Evolutionary conservation across 2,329 filamentous ascomycete species (phyloP).

Genomic region (Trichocomaceae sp.): DNA sequence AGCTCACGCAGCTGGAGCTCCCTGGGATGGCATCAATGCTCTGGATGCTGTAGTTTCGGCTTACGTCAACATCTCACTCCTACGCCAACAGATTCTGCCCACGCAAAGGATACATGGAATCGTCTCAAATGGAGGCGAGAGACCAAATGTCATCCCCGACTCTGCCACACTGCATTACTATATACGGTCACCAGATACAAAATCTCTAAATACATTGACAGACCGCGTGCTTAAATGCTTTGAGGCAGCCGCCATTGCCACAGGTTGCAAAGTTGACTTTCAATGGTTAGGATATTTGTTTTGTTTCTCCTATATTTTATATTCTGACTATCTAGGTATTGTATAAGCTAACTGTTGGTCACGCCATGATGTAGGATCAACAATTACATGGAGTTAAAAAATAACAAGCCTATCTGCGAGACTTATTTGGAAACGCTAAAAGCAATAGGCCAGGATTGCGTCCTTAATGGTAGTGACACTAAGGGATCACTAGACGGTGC

Average conservation of each 20-base stretch:
- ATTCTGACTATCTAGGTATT: not conserved
- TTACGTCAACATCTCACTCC: slow-evolving; percentile 42
- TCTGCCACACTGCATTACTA: slow-evolving; percentile 43
- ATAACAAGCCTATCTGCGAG: slow-evolving; percentile 26
- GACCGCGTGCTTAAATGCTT: slow-evolving; percentile 29
- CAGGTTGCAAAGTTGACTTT: slow-evolving; percentile 29
- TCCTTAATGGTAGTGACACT: slow-evolving; percentile 16
- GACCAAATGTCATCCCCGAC: slow-evolving; percentile 53
- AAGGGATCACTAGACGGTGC: slow-evolving; percentile 35
- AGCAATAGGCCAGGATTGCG: slow-evolving; percentile 22
- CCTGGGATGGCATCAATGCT: slow-evolving; percentile 56
- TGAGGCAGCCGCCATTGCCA: slow-evolving; percentile 30
- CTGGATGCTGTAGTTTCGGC: slow-evolving; percentile 51
- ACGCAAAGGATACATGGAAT: slow-evolving; percentile 49
- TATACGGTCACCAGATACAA: slow-evolving; percentile 40
- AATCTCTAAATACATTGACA: slow-evolving; percentile 31
- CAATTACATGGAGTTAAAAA: slow-evolving; percentile 26
- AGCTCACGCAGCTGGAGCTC: slow-evolving; percentile 51
- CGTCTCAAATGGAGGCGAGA: slow-evolving; percentile 48
- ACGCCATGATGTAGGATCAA: slow-evolving; percentile 19
- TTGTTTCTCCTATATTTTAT: not conserved
- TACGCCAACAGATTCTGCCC: slow-evolving; percentile 52
- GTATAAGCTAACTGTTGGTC: not conserved
- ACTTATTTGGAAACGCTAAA: slow-evolving; percentile 25
- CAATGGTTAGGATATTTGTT: slow-evolving; percentile 18